phyloP scores from a whole-genome alignment of 495 filamentous ascomycete species.

The Penicillium dipodomyicola region DNA sequence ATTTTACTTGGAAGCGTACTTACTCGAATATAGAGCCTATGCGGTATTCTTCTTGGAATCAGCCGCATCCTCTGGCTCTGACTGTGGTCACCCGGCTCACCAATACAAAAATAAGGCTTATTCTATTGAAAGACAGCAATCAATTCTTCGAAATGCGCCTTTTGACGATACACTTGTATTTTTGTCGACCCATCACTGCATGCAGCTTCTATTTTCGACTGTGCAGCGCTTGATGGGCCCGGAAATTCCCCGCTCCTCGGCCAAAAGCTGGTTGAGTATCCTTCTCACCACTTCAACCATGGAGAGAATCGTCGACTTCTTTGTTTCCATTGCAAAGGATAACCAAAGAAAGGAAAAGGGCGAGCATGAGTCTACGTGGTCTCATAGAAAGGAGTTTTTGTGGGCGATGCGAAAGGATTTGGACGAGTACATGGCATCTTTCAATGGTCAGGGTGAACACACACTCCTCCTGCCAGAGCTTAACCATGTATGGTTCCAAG shows the following conservation, averaged over 20 bases:
- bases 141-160: conserved; percentile 29
- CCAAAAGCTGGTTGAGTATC: conserved; percentile 30
- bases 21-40: conserved; percentile 22
- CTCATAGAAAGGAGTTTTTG: conserved; percentile 29
- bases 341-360: conserved; percentile 10
- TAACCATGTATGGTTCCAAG: conserved; percentile 30
- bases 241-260: conserved; percentile 25
- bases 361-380: conserved; percentile 18
- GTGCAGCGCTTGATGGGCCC: conserved; percentile 32
- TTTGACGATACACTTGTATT: conserved; percentile 28
- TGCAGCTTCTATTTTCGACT: conserved; percentile 28
- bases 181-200: conserved; percentile 30
- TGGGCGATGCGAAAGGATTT: conserved; percentile 29
- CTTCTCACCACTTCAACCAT: conserved; percentile 33
- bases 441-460: not conserved
- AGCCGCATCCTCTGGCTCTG: conserved; percentile 12
- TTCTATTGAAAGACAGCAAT: conserved; percentile 19
- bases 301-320: conserved; percentile 28
- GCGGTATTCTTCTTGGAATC: conserved; percentile 33
- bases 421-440: conserved; percentile 20
- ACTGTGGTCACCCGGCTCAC: conserved; percentile 4
- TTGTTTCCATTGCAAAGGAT: conserved; percentile 23
- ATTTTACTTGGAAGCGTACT: not conserved
- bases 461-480: conserved; percentile 11
- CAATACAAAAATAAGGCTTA: not conserved